Conservation (phyloP, 331 rosid species). For the Quercus lobata region DNA sequence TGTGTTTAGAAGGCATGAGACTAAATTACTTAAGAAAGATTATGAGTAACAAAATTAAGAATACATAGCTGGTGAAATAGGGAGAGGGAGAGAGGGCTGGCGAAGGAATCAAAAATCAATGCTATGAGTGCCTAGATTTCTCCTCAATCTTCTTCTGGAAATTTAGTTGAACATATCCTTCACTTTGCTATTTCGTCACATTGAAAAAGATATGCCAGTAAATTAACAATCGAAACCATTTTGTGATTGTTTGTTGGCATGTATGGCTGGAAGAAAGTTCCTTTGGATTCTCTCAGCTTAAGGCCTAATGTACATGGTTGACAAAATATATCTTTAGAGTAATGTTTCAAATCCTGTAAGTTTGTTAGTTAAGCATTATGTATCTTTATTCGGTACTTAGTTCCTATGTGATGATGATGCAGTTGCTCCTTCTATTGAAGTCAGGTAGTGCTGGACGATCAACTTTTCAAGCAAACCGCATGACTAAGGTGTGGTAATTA, state of each 20-base stretch:
- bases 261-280: not conserved
- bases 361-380: not conserved
- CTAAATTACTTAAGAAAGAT: no score
- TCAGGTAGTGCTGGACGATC: slow-evolving; percentile 12
- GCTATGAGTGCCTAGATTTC: not conserved
- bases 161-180: not conserved
- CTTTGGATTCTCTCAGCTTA: not conserved
- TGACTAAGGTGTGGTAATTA: slow-evolving; percentile 34
- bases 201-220: not conserved
- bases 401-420: slow-evolving; percentile 10
- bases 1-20: no score
- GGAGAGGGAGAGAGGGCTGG: no score
- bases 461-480: slow-evolving; percentile 1
- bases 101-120: no score
- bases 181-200: not conserved
- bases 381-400: not conserved
- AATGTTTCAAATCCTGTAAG: not conserved
- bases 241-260: not conserved
- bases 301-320: not conserved
- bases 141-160: not conserved
- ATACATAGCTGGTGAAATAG: no score
- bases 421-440: slow-evolving; percentile 24
- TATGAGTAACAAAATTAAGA: no score
- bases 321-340: not conserved
- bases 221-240: not conserved